Evolutionary conservation across 768 basidiomycete genomes (phyloP).

Genomic region (Tylopilus felleus): DNA sequence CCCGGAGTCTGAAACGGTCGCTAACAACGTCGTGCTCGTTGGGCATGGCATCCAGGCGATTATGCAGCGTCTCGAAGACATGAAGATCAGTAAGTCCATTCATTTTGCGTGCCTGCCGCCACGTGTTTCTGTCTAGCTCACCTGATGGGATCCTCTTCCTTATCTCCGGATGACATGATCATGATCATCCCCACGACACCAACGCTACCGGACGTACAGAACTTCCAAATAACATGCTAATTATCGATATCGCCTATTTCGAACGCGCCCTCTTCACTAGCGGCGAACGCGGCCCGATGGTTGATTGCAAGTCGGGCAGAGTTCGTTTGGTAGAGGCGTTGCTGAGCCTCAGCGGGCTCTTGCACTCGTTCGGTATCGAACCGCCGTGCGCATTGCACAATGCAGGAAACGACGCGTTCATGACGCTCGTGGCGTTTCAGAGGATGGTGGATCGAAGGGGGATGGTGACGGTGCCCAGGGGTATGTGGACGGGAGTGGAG

Average conservation of each 20-base stretch:
- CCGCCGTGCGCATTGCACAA: conserved; percentile 53
- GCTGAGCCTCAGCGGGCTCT: conserved; percentile 59
- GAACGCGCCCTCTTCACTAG: conserved; percentile 60
- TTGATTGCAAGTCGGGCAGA: conserved; percentile 54
- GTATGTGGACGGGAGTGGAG: neutral
- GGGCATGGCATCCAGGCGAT: conserved; percentile 56
- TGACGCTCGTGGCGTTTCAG: conserved; percentile 66
- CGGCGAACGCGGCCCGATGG: conserved; percentile 59
- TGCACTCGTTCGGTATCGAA: conserved; percentile 52
- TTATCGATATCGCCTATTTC: conserved; percentile 60
- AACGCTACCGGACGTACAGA: conserved; percentile 36
- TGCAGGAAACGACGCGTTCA: conserved; percentile 78
- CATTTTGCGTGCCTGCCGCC: neutral
- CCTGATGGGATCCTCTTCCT: neutral
- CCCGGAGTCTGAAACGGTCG: conserved; percentile 69
- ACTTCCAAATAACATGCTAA: conserved; percentile 68
- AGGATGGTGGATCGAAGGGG: conserved; percentile 57
- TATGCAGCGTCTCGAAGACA: conserved; percentile 65
- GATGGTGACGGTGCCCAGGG: conserved; percentile 7
- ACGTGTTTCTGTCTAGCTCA: neutral
- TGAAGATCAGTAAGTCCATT: conserved; percentile 67
- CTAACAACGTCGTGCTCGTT: conserved; percentile 71
- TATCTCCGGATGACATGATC: neutral
- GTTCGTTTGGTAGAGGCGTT: conserved; percentile 49
- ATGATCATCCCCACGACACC: too few relatives aligned